These are phyloP conservation scores for Penicillium goetzii DNA, from an alignment of 495 filamentous ascomycete genomes.

Conservation along the genomic window DNA sequence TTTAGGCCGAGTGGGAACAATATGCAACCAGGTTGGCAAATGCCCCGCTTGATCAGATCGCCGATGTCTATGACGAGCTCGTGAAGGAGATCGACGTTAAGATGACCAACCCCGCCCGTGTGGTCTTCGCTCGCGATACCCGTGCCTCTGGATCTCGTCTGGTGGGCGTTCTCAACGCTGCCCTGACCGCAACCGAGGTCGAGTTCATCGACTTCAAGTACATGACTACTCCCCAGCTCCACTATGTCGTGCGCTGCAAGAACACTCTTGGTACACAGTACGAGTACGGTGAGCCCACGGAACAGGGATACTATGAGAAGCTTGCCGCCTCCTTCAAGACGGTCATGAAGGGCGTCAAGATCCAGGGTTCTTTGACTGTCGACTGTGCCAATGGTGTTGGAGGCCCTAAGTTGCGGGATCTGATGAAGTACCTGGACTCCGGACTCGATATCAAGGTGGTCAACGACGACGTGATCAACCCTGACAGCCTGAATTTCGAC, in stretches of 20 bases:
- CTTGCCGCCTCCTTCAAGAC: conserved; percentile 76
- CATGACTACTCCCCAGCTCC: conserved; percentile 92
- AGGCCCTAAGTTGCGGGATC: conserved; percentile 84
- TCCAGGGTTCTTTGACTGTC: conserved; percentile 74
- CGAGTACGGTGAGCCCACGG: conserved; percentile 84
- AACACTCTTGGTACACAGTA: conserved; percentile 84
- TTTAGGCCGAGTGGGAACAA: conserved; percentile 78
- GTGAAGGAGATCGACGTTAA: conserved; percentile 75
- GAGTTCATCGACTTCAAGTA: conserved; percentile 80
- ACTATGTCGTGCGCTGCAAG: conserved; percentile 92
- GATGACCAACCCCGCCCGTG: conserved; percentile 67
- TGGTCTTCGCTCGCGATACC: conserved; percentile 91
- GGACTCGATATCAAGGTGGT: conserved; percentile 80
- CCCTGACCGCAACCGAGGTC: conserved; percentile 72
- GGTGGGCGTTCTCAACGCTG: conserved; percentile 73
- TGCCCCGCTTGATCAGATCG: conserved; percentile 70
- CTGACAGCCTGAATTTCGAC: conserved; percentile 85
- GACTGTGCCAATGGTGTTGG: conserved; percentile 98
- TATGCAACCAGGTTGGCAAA: conserved; percentile 89
- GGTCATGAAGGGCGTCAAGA: conserved; percentile 74
- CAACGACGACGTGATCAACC: conserved; percentile 88
- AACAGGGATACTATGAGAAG: conserved; percentile 94
- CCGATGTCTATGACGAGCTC: conserved; percentile 73
- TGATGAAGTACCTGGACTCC: conserved; percentile 81
- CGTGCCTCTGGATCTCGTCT: conserved; percentile 86